Evolutionary conservation across 805 yeast genomes (phyloP).

Genomic region (Pichia rugopelliculosa): DNA sequence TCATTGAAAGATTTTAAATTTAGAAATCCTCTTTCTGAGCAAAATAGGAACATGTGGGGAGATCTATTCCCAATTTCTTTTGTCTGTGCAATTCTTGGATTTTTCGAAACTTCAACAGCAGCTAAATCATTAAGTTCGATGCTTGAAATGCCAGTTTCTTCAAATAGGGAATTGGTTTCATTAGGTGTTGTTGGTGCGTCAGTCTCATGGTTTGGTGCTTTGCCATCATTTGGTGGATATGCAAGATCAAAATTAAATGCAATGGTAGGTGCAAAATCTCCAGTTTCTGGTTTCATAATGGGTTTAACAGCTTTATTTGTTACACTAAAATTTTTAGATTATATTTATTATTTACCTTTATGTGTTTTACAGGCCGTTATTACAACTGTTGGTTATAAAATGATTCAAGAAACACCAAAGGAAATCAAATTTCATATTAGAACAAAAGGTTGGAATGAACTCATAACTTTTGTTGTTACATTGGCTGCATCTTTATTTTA

Average conservation of each 20-base stretch:
- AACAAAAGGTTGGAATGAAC: conserved; percentile 71
- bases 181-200: conserved; percentile 68
- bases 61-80: conserved; percentile 61
- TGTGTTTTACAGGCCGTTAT: conserved; percentile 78
- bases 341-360: conserved; percentile 66
- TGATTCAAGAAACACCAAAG: conserved; percentile 77
- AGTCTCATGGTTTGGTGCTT: conserved; percentile 53
- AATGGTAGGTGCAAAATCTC: conserved; percentile 79
- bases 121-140: conserved; percentile 75
- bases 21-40: conserved; percentile 49
- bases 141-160: conserved; percentile 65
- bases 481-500: conserved; percentile 54
- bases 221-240: conserved; percentile 94
- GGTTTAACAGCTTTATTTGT: conserved; percentile 67
- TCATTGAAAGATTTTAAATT: conserved; percentile 42
- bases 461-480: conserved; percentile 61
- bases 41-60: conserved; percentile 41
- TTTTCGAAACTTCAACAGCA: conserved; percentile 90
- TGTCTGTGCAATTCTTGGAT: conserved; percentile 77
- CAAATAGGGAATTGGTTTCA: conserved; percentile 88
- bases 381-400: conserved; percentile 64
- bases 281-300: conserved; percentile 76
- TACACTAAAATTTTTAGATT: conserved; percentile 49
- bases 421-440: conserved; percentile 68
- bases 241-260: conserved; percentile 89